phyloP scores from a whole-genome alignment of 768 basidiomycete genomes.

The Daedalea quercina region DNA sequence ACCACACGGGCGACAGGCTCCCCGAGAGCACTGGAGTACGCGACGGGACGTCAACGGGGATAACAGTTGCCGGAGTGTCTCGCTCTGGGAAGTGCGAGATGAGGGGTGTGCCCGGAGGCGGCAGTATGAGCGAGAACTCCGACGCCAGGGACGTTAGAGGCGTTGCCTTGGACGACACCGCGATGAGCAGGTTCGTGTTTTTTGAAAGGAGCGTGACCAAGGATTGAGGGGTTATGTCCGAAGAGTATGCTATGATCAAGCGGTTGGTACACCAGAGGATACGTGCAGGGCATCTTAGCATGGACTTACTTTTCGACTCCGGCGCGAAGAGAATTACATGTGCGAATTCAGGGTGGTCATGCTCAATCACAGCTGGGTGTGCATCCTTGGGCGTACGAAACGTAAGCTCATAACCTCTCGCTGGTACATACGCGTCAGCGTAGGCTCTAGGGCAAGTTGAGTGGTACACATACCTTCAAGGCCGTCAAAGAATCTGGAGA shows the following conservation, averaged over 20 bases:
- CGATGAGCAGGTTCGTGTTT: slow-evolving; percentile 78
- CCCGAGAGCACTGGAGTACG: slow-evolving; percentile 40
- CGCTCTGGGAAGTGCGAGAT: slow-evolving; percentile 83
- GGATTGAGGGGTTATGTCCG: slow-evolving; percentile 77
- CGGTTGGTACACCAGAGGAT: neutral
- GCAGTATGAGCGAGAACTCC: slow-evolving; percentile 89
- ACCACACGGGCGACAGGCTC: slow-evolving; percentile 59
- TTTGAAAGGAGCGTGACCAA: slow-evolving; percentile 64
- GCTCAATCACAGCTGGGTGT: slow-evolving; percentile 55
- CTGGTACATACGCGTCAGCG: slow-evolving; percentile 29
- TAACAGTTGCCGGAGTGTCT: slow-evolving; percentile 51
- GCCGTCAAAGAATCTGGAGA: slow-evolving; percentile 76
- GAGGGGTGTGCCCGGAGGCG: slow-evolving; percentile 77
- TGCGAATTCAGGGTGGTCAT: slow-evolving; percentile 69
- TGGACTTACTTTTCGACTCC: slow-evolving; percentile 69
- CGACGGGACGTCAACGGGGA: slow-evolving; percentile 53
- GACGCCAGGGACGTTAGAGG: slow-evolving; percentile 71
- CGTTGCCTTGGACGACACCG: slow-evolving; percentile 70
- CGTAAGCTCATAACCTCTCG: slow-evolving; percentile 78
- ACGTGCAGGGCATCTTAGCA: neutral
- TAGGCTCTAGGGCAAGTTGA: slow-evolving; percentile 6
- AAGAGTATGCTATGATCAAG: slow-evolving; percentile 25
- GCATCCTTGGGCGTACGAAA: slow-evolving; percentile 81
- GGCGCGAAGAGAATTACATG: slow-evolving; percentile 87
- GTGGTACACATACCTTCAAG: slow-evolving; percentile 48